Percentiles rank a stretch among this genome's conserved stretches.
These are phyloP conservation scores for Crocinoboletus sp. DNA, from an alignment of 1,284 basidiomycete species.

Conservation along the genomic window DNA sequence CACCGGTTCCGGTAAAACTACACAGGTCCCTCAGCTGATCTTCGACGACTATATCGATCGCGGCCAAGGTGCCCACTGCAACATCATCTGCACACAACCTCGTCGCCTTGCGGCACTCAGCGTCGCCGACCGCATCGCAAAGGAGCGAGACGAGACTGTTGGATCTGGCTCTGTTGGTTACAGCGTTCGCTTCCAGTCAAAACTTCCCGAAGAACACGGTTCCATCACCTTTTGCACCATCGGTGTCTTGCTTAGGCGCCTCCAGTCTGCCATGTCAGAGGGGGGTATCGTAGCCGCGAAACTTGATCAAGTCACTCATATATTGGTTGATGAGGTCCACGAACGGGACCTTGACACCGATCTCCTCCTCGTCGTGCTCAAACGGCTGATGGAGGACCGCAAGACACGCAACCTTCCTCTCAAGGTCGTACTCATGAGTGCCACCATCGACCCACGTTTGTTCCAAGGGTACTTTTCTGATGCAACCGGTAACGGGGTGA, in stretches of 20 bases:
- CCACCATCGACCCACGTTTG: constrained; percentile 88
- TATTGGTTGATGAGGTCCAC: constrained; percentile 96
- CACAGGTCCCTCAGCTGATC: constrained; percentile 92
- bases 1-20: constrained; percentile 96
- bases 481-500: constrained; percentile 57
- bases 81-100: constrained; percentile 93
- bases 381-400: constrained; percentile 78
- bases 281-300: constrained; percentile 33
- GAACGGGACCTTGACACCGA: constrained; percentile 97
- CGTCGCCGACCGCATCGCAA: constrained; percentile 90
- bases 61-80: constrained; percentile 81
- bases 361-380: constrained; percentile 86
- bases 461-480: constrained; percentile 88
- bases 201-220: constrained; percentile 78
- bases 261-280: constrained; percentile 73
- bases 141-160: constrained; percentile 77
- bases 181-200: constrained; percentile 89
- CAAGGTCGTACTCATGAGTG: constrained; percentile 94
- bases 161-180: constrained; percentile 81
- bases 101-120: constrained; percentile 91
- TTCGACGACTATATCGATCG: constrained; percentile 81
- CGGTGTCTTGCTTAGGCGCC: constrained; percentile 84
- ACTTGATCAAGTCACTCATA: constrained; percentile 85
- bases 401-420: constrained; percentile 71
- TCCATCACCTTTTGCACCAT: constrained; percentile 94